A percentile compares a stretch with the other conserved stretches of the same genome.
These are phyloP conservation scores for Circinella minor DNA, from an alignment of 371 early-diverging fungal species.

Conservation along the genomic window DNA sequence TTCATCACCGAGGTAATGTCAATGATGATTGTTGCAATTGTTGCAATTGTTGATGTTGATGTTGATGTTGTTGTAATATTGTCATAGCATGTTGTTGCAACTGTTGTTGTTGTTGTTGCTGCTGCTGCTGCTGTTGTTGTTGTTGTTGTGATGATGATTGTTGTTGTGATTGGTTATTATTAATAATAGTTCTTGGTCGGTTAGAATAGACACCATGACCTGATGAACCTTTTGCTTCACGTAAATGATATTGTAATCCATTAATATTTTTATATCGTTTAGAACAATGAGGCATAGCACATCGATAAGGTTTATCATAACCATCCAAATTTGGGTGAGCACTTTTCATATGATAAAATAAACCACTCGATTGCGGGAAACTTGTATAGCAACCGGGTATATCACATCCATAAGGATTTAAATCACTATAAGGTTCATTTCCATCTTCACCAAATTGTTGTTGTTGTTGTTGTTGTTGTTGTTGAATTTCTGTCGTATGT, in stretches of 20 bases:
- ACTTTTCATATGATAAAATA: constrained; percentile 73
- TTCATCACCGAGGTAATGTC: too few relatives aligned
- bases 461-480: not conserved
- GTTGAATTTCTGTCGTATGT: too few relatives aligned
- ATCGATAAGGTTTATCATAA: constrained; percentile 74
- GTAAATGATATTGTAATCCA: constrained; percentile 94
- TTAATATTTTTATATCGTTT: constrained; percentile 96
- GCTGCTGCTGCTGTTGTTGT: not conserved
- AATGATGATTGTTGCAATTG: too few relatives aligned
- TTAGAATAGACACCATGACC: constrained; percentile 29
- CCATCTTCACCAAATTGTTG: not conserved
- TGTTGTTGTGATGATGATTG: not conserved
- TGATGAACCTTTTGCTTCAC: constrained; percentile 75
- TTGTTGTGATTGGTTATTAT: not conserved
- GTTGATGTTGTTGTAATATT: not conserved
- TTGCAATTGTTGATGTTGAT: too few relatives aligned
- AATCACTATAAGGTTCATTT: constrained; percentile 10
- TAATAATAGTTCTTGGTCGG: not conserved
- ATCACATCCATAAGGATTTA: constrained; percentile 77
- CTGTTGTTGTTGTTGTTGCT: not conserved
- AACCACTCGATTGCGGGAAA: constrained; percentile 61
- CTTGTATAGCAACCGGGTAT: constrained; percentile 63
- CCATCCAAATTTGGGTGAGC: constrained; percentile 55
- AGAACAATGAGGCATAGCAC: constrained; percentile 82
- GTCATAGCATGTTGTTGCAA: not conserved